Evolutionary conservation across 495 filamentous ascomycete species (phyloP), one percentile per base, ranked within the genome.

Genomic region (Penicillium ucsense): DNA sequence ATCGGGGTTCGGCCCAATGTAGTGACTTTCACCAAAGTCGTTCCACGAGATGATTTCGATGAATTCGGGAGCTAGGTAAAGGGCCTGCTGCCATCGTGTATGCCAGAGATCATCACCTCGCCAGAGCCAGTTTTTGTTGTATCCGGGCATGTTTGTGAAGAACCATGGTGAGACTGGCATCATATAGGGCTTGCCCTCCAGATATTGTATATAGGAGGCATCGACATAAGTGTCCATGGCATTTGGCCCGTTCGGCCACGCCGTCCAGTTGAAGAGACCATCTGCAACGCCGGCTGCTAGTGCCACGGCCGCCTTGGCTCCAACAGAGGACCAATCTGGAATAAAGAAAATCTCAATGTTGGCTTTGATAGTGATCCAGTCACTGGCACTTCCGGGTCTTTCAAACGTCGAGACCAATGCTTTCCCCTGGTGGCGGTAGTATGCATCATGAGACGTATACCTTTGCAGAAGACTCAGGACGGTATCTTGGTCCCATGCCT

Each of bases 111-210:
- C 75, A 49, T 88, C 85, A 33, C 81, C 79, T 3, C 77, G 76
- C 60, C 78, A 86, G 31, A 85, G 73, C 84, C 84, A 89, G 52
- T 87, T 85, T 59, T 89, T 89, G 49, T 67, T 66, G 59, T 76
- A 85, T 35, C 77, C 73, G 0, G 85, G 81, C 11, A 88, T 68
- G 44, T 84, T 82, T 57, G 72, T 74, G 52, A 84, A 90, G 61
- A 89, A 88, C 79, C 82, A 88, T 2, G 85, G 85, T 10, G 82
- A 82, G 9, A 86, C 79, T 10, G 79, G 77, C 85, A 88, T 88
- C 85, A 89, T 88, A 64, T 81, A 89, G 5, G 79, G 68, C 61
- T 86, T 86, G 1, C 71, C 74, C 6, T 53, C 59, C 8, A 78
- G 62, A 11, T 62, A 64, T 7, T 66, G 58, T 35, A 70, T 67